Conservation (phyloP, 768 basidiomycete species). For the Clathrus columnatus region DNA sequence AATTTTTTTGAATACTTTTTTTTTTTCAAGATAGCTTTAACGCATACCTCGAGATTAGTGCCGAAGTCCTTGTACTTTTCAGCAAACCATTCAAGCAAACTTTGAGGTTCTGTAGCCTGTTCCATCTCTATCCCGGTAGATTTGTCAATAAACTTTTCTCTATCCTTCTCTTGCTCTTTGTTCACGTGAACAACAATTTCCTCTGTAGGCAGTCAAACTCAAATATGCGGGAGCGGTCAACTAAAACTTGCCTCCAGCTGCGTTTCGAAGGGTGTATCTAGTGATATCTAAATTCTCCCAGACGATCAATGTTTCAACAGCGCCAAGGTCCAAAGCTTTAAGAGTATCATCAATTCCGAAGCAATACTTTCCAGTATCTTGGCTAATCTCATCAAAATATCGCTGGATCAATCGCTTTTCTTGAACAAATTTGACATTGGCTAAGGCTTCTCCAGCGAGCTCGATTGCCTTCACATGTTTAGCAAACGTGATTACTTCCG, state of each 20-base stretch:
- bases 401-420: constrained; percentile 96
- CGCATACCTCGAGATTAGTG: constrained; percentile 62
- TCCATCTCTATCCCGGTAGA: constrained; percentile 97
- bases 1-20: neutral
- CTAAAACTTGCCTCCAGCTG: constrained; percentile 62
- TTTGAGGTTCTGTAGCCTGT: constrained; percentile 66
- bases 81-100: constrained; percentile 95
- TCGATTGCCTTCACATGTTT: constrained; percentile 71
- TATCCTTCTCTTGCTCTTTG: constrained; percentile 85
- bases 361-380: constrained; percentile 93
- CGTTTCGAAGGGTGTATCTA: constrained; percentile 83
- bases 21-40: neutral
- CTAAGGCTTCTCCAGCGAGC: constrained; percentile 88
- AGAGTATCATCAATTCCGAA: constrained; percentile 97
- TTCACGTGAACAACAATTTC: constrained; percentile 70
- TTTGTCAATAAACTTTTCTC: constrained; percentile 92
- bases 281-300: constrained; percentile 96
- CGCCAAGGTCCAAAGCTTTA: constrained; percentile 91
- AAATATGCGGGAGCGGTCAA: neutral
- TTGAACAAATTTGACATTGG: constrained; percentile 99
- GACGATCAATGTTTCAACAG: constrained; percentile 94
- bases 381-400: constrained; percentile 99
- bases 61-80: constrained; percentile 99
- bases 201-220: constrained; percentile 37
- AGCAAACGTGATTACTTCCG: neutral